These are phyloP conservation scores for Keithomyces neogunnii DNA, from an alignment of 2,329 filamentous ascomycete species.

Conservation along the genomic window DNA sequence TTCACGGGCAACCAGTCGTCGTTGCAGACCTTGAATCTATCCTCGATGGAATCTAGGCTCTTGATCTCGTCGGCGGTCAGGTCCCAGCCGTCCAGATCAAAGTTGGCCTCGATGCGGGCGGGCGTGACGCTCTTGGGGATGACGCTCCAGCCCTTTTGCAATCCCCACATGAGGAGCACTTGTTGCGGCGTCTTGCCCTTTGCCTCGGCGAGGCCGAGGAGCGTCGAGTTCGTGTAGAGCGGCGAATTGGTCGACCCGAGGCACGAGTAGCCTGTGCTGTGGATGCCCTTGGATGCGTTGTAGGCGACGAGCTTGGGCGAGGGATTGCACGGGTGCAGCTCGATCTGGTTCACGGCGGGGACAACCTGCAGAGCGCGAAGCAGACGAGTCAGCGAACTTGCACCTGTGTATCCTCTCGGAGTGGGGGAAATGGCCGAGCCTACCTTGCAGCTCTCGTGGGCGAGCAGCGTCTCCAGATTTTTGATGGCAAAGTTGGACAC, in stretches of 20 bases:
- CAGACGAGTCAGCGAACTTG: not conserved
- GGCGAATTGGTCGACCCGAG: slow-evolving; percentile 64
- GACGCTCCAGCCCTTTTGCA: slow-evolving; percentile 73
- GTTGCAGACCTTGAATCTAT: slow-evolving; percentile 75
- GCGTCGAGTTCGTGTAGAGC: slow-evolving; percentile 56
- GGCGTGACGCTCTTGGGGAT: slow-evolving; percentile 78
- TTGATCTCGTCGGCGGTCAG: slow-evolving; percentile 65
- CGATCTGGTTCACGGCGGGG: slow-evolving; percentile 72
- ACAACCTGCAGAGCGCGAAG: slow-evolving; percentile 29
- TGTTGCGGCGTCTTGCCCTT: slow-evolving; percentile 67
- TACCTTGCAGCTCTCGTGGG: slow-evolving; percentile 61
- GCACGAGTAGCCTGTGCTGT: slow-evolving; percentile 67
- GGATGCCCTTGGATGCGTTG: slow-evolving; percentile 64
- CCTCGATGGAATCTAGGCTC: slow-evolving; percentile 57
- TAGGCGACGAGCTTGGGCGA: slow-evolving; percentile 72
- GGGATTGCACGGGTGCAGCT: slow-evolving; percentile 73
- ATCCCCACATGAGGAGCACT: slow-evolving; percentile 70
- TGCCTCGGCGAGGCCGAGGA: slow-evolving; percentile 52
- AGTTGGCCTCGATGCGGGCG: slow-evolving; percentile 67
- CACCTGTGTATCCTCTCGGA: not conserved
- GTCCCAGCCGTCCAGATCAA: slow-evolving; percentile 63
- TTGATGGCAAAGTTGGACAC: slow-evolving; percentile 80
- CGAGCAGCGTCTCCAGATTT: slow-evolving; percentile 71
- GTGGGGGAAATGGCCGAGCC: slow-evolving; percentile 26
- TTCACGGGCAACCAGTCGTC: slow-evolving; percentile 67